Base-by-base conservation (phyloP, 2,329 filamentous ascomycete species). In the Dendrostoma leiphaemia region DNA sequence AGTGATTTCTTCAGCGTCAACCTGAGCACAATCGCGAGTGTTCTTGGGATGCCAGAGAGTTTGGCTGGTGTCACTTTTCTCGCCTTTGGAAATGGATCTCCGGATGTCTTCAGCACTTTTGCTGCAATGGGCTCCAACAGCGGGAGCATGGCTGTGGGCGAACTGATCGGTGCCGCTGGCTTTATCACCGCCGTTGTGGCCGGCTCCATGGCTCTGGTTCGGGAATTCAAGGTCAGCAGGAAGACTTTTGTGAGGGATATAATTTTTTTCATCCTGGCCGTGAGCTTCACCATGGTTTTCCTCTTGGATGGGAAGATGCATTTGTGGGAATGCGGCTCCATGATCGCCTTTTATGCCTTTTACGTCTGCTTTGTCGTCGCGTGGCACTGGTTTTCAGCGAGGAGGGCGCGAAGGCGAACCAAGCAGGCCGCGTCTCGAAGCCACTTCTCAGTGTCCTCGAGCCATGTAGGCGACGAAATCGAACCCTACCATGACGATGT, bases 1-100 rank as follows among this genome's bases (percentile, higher is more conserved):
- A 97, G 91, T 71, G 94, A 99, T 73, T 99, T 99, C 76, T 94
- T 99, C 73, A 97, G 92, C 72, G 85, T 97, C 73, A 96, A 99
- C 67, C 80, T 99, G 31, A 94, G 90, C 70, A 97, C 94, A 12
- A 94, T 99, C 63, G 87, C 94, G 21, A 87, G 81, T 53, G 84
- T 97, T 49, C 79, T 97, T 26, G 92, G 93, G 19, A 87, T 99
- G 76, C 97, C 92, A 69, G 92, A 99, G 75, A 97, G 91, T 69
- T 81, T 99, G 71, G 91, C 94, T 0, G 94, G 94, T 32, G 95
- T 99, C 26, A 99, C 94, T 0, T 96, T 99, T 65, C 75, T 99
- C 49, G 94, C 94, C 8, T 95, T 99, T 71, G 94, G 94, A 60
- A 99, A 99, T 75, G 94, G 94, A 49, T 97, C 93, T 58, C 94